Base-by-base conservation (phyloP, 768 basidiomycete genomes). In the Rhizopogon sp. region DNA sequence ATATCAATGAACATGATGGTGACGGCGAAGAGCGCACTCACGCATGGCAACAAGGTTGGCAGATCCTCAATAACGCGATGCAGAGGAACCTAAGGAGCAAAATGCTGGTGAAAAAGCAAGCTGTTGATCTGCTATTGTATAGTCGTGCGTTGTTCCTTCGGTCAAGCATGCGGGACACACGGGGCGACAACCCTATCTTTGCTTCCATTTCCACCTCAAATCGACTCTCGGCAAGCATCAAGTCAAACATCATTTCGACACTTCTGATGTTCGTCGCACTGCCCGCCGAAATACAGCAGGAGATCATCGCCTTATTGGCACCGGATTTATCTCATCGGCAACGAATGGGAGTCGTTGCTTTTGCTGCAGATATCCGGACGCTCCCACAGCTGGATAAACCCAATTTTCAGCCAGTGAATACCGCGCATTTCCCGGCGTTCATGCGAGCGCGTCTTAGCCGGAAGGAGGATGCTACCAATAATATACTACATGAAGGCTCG, bases 251-350 rank as follows among this genome's bases (percentile, higher is more conserved):
- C 20, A n/a, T 53, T 22, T 44, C 25, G 9, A 17, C 37, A 3
- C 56, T 57, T 14, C 60, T 62, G 56, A 65, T 72, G 6, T 77
- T 81, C 61, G 58, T 63, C 28, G 37, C 57, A n/a, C 67, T 88
- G 11, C 87, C 87, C 3, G 66, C 65, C 8, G 86, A 88, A 64
- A 68, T 88, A 6, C 78, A 80, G 53, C 75, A 81, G 10, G 64
- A 82, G 63, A 78, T 84, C 39, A 73, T 87, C 35, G 78, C 81
- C 11, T 78, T 79, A 60, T 66, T 85, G 20, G 79, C 83, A 4
- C 84, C 84, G 14, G 71, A 66, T 0, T 76, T 88, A 49, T 85
- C 85, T 16, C 63, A 75, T 17, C 66, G 70, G 2, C 86, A 88
- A 60, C 77, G 78, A 20, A 70, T 78, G 58, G 77, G 77, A 7